Conservation (phyloP, 2,329 filamentous ascomycete genomes). For the Ophiostoma ulmi region DNA sequence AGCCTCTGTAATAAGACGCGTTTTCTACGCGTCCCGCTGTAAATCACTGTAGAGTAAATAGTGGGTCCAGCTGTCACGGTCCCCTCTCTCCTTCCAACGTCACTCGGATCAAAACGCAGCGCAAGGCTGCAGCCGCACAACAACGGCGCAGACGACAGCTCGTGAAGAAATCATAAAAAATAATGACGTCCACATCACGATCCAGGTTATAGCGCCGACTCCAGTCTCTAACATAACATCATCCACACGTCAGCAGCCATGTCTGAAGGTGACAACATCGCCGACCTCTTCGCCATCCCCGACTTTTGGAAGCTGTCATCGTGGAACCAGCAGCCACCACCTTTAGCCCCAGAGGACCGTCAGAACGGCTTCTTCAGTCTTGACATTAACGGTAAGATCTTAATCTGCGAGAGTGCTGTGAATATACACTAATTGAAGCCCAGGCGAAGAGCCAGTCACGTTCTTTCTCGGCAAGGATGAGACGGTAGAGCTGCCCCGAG, state of each 20-base stretch:
- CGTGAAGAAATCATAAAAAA: not conserved
- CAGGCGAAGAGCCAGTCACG: constrained; percentile 14
- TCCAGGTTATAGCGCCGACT: not conserved
- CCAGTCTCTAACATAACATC: not conserved
- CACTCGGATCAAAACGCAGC: constrained; percentile 9
- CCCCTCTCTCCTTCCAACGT: constrained; percentile 19
- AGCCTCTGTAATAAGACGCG: constrained; percentile 16
- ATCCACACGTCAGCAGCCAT: constrained; percentile 21
- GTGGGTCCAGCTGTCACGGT: not conserved
- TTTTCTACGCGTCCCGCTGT: constrained; percentile 20
- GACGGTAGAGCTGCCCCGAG: not conserved
- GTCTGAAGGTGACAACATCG: constrained; percentile 31
- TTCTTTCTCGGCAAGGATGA: constrained; percentile 26
- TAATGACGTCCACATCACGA: not conserved
- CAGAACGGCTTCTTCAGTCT: constrained; percentile 42
- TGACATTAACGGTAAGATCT: constrained; percentile 34
- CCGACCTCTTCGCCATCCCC: constrained; percentile 59
- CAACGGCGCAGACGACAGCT: not conserved
- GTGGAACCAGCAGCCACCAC: constrained; percentile 38
- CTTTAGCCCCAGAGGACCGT: constrained; percentile 6
- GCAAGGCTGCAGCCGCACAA: constrained; percentile 11
- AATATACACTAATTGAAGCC: not conserved
- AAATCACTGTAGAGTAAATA: not conserved
- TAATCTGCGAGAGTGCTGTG: not conserved
- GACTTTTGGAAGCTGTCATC: constrained; percentile 55